These are phyloP conservation scores for Pinus taeda DNA, from an alignment of 75 land plant genomes.

Conservation along the genomic window DNA sequence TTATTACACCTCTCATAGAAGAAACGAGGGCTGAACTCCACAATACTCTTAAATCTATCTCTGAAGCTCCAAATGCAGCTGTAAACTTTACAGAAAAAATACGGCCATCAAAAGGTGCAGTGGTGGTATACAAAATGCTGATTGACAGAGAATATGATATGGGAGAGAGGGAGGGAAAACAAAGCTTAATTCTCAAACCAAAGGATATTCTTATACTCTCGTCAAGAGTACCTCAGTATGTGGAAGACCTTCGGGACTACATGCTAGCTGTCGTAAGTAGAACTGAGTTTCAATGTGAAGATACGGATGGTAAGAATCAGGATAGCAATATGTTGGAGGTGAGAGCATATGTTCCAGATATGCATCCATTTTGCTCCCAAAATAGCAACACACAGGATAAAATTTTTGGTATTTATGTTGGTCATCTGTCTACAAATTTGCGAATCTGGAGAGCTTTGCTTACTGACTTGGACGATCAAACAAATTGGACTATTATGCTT, in stretches of 20 bases:
- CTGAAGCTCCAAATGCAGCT: conserved; percentile 32
- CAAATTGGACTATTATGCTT: conserved; percentile 22
- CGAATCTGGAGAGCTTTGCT: conserved; percentile 56
- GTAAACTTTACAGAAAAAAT: conserved; percentile 4
- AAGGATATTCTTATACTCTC: conserved; percentile 42
- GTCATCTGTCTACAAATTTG: conserved; percentile 29
- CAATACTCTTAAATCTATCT: conserved; percentile 30
- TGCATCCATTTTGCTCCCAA: not conserved
- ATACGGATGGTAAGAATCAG: not conserved
- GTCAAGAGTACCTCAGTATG: conserved; percentile 16
- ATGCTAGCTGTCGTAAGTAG: not conserved
- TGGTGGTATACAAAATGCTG: conserved; percentile 1
- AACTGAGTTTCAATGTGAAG: not conserved
- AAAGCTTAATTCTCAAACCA: not conserved
- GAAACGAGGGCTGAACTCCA: conserved; percentile 58
- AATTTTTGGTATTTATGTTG: conserved; percentile 31
- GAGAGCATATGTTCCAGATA: not conserved
- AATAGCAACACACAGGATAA: not conserved
- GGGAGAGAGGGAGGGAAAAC: not conserved
- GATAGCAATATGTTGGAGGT: not conserved
- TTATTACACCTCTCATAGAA: conserved; percentile 51
- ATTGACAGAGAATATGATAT: not conserved
- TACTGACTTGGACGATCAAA: conserved; percentile 2
- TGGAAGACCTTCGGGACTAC: not conserved
- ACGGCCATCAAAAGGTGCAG: conserved; percentile 5